Evolutionary conservation across 2,329 filamentous ascomycete genomes (phyloP).

Genomic region (Colletotrichum salicis): DNA sequence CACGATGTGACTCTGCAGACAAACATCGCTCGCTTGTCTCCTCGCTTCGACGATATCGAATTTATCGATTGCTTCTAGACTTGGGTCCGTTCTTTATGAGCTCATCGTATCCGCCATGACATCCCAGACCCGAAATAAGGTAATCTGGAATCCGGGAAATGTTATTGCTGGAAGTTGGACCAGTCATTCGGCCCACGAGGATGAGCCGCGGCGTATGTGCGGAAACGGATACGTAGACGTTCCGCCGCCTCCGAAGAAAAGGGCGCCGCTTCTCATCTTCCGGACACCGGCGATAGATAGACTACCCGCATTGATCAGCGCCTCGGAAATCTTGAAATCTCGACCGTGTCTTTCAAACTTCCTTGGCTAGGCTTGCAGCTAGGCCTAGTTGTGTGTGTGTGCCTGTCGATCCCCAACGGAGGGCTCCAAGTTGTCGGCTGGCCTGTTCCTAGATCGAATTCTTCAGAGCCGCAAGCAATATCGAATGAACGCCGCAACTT

Average conservation of each 20-base stretch:
- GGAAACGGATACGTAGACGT: no score
- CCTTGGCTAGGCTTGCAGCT: neutral
- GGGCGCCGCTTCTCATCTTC: neutral
- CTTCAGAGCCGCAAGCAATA: neutral
- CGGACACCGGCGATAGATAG: neutral
- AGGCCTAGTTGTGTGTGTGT: neutral
- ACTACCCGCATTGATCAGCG: constrained; percentile 1
- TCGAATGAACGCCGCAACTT: neutral
- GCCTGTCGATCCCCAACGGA: neutral
- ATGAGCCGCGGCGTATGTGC: neutral
- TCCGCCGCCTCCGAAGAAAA: neutral
- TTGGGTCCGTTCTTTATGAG: neutral
- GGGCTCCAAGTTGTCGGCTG: neutral
- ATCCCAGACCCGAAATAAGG: constrained; percentile 2
- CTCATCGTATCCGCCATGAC: constrained; percentile 4
- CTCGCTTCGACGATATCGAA: neutral
- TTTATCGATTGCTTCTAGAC: neutral
- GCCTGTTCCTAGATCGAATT: neutral
- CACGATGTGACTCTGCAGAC: constrained; percentile 19
- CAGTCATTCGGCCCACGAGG: neutral
- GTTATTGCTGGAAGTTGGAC: neutral
- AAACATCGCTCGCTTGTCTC: neutral
- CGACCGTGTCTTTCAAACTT: neutral
- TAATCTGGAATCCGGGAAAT: neutral
- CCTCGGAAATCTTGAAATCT: constrained; percentile 4